Conservation (phyloP, 2,329 filamentous ascomycete genomes). For the Colletotrichum cereale region DNA sequence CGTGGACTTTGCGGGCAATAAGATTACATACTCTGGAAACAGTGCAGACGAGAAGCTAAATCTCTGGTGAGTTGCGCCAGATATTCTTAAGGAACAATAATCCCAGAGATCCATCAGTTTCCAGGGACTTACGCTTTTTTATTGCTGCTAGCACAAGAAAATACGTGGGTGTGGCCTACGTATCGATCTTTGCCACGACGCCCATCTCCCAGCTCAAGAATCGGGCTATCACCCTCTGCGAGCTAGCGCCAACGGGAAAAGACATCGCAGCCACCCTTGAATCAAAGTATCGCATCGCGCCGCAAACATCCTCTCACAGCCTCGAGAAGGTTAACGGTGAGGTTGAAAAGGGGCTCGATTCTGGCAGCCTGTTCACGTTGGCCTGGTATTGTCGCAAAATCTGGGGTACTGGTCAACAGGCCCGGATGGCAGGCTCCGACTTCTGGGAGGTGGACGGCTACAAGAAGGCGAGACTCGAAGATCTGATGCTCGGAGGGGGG, state of each 20-base stretch:
- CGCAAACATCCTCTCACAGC: constrained; percentile 40
- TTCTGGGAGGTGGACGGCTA: constrained; percentile 46
- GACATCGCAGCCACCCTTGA: constrained; percentile 43
- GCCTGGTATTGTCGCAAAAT: constrained; percentile 47
- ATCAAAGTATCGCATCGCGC: constrained; percentile 42
- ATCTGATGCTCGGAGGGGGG: constrained; percentile 42
- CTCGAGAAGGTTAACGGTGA: constrained; percentile 44
- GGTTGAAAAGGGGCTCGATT: constrained; percentile 41
- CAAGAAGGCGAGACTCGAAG: constrained; percentile 42
- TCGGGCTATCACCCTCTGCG: constrained; percentile 44
- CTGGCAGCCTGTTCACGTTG: constrained; percentile 41
- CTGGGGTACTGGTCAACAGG: constrained; percentile 44
- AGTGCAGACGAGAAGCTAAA: constrained; percentile 5
- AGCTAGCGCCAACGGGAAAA: constrained; percentile 44
- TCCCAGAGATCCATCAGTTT: not conserved
- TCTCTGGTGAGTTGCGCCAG: constrained; percentile 11
- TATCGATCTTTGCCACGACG: constrained; percentile 45
- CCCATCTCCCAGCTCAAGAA: constrained; percentile 42
- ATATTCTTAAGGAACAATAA: not conserved
- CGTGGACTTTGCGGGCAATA: constrained; percentile 18
- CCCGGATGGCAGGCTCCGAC: constrained; percentile 42
- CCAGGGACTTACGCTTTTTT: not conserved
- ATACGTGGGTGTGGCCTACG: constrained; percentile 47
- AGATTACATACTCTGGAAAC: constrained; percentile 6
- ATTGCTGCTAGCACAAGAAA: constrained; percentile 42